Conservation (phyloP, 441 rosid genomes). For the Kokia cookei region DNA sequence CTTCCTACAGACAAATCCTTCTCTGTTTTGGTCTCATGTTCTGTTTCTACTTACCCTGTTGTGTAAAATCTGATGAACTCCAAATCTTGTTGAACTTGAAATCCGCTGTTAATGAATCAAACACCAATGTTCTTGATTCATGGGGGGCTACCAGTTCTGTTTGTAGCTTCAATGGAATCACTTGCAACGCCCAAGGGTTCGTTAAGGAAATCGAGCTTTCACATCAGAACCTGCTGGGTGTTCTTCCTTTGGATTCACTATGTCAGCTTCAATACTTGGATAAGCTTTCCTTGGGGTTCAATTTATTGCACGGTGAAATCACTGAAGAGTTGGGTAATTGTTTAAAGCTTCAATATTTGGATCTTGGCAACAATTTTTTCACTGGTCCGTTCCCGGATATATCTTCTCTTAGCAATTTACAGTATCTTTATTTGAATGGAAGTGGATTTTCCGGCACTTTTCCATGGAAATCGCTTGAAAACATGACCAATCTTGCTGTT, state of each 20-base stretch:
- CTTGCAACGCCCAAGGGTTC: constrained; percentile 33
- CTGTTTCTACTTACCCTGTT: constrained; percentile 21
- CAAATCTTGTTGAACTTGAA: constrained; percentile 43
- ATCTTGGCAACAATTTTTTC: constrained; percentile 73
- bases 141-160: constrained; percentile 35
- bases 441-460: constrained; percentile 63
- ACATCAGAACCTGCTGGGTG: constrained; percentile 32
- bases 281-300: constrained; percentile 67
- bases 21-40: constrained; percentile 27
- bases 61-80: constrained; percentile 46
- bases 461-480: constrained; percentile 66
- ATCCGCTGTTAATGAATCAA: constrained; percentile 30
- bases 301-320: constrained; percentile 44
- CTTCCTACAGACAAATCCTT: neutral
- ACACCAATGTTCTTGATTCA: constrained; percentile 33
- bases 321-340: constrained; percentile 42
- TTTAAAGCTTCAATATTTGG: constrained; percentile 52
- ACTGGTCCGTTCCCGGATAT: constrained; percentile 58
- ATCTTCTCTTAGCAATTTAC: constrained; percentile 44
- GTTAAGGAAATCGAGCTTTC: constrained; percentile 76
- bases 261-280: constrained; percentile 55
- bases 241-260: constrained; percentile 45
- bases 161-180: constrained; percentile 61
- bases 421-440: constrained; percentile 46
- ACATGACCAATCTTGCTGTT: constrained; percentile 40